Evolutionary conservation across 2,329 filamentous ascomycete species (phyloP).

Genomic region (Beauveria caledonica): DNA sequence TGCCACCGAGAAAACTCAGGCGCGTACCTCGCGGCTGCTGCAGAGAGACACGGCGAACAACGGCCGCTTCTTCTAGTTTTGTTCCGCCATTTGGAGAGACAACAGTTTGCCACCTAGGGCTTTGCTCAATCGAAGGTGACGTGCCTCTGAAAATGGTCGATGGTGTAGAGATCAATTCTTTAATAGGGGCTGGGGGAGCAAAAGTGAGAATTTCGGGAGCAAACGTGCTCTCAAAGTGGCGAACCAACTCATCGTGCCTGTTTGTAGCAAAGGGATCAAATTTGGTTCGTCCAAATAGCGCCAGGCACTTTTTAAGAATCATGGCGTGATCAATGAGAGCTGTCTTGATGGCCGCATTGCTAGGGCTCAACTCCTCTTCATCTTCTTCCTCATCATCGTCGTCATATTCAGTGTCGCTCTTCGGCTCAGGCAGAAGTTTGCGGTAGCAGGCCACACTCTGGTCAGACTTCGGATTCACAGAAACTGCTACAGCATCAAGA

Average conservation of each 20-base stretch:
- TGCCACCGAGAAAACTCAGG: constrained; percentile 49
- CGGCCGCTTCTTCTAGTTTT: constrained; percentile 40
- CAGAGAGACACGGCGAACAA: constrained; percentile 42
- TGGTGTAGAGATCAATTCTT: constrained; percentile 33
- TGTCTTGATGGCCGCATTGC: constrained; percentile 75
- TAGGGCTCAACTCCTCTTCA: constrained; percentile 42
- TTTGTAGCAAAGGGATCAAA: background rate
- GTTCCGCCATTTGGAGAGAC: constrained; percentile 27
- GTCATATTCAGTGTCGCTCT: constrained; percentile 29
- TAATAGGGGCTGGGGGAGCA: constrained; percentile 38
- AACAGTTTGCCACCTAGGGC: constrained; percentile 24
- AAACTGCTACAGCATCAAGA: constrained; percentile 67
- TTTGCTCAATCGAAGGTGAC: constrained; percentile 35
- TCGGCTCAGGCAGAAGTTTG: constrained; percentile 53
- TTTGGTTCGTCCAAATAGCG: constrained; percentile 55
- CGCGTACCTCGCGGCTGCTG: constrained; percentile 42
- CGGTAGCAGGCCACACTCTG: constrained; percentile 73
- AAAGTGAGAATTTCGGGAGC: constrained; percentile 59
- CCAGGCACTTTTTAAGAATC: constrained; percentile 74
- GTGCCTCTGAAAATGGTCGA: constrained; percentile 42
- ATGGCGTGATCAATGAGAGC: constrained; percentile 84
- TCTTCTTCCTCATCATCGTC: constrained; percentile 36
- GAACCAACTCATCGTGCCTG: constrained; percentile 47
- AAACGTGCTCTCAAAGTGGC: constrained; percentile 54
- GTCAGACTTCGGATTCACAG: constrained; percentile 66